Evolutionary conservation across 306 rosid genomes (phyloP).

Genomic region (Sphenostylis stenocarpa): DNA sequence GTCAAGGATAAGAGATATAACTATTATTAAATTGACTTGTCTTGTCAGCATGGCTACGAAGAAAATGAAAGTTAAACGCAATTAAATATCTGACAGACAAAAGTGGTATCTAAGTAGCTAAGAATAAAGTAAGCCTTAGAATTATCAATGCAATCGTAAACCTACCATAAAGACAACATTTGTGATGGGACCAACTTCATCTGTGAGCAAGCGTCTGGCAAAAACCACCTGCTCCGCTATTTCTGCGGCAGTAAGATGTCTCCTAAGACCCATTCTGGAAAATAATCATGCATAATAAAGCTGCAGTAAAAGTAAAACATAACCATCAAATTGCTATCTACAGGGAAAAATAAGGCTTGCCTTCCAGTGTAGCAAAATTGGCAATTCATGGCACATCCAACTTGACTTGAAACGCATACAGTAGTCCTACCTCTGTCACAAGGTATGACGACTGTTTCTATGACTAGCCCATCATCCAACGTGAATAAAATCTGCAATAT

Average conservation of each 20-base stretch:
- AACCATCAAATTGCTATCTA: constrained; percentile 7
- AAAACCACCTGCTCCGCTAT: constrained; percentile 91
- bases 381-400: constrained; percentile 96
- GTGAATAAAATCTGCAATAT: constrained; percentile 87
- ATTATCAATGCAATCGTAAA: background rate
- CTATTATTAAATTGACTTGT: background rate
- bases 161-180: constrained; percentile 96
- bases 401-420: constrained; percentile 97
- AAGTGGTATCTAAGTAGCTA: background rate
- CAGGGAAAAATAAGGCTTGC: constrained; percentile 42
- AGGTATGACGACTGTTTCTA: constrained; percentile 92
- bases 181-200: constrained; percentile 81
- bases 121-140: constrained; percentile 5
- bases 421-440: constrained; percentile 80
- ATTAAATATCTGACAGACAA: background rate
- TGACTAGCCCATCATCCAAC: constrained; percentile 74
- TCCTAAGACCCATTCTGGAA: constrained; percentile 88
- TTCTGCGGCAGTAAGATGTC: constrained; percentile 89
- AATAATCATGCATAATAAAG: constrained; percentile 23
- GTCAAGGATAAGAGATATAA: background rate
- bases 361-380: constrained; percentile 97
- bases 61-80: constrained; percentile 1
- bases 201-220: constrained; percentile 70
- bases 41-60: background rate
- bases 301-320: constrained; percentile 3